Base-by-base conservation (phyloP, 106 monocot species). In the Phalaenopsis aphrodite region DNA sequence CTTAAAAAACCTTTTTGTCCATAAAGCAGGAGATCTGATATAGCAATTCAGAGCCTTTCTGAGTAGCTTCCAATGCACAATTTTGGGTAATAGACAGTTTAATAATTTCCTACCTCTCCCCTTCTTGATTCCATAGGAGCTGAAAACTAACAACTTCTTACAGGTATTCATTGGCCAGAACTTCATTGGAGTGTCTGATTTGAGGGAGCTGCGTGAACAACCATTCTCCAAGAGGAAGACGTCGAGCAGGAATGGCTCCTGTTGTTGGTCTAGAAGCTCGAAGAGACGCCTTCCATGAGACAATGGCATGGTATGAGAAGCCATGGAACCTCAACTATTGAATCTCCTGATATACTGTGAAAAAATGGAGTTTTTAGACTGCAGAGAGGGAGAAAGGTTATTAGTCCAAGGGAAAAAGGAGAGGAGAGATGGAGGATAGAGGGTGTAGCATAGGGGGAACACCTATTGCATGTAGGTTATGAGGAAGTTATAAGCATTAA, bases 201-300 rank as follows among this genome's bases (percentile, higher is more conserved):
- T 45, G 43, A 45, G 43, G 43, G 43, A 45, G 3, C 43, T 45
- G 43, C 43, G 6, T 45, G 43, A 45, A 45, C 43, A 45, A 6
- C 43, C 0, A 45, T 52, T 52, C 52, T 52, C 52, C 52, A 52
- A 52, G 52, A 52, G 52, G 52, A 12, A 61, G n/a, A 61, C 61
- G n/a, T 61, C 61, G 19, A 61, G 61, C 7, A 61, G 61, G 5
- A 69, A 69, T 69, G 69, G 69, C 37, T 69, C 69, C n/a, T 69
- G 69, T 14, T 69, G 69, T 14, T 69, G 11, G 37, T 69, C 69
- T 39, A 69, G 69, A 69, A 69, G 69, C 38, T 69, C 69, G 38
- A 69, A 69, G 69, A 69, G 69, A 3, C 38, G 69, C 69, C 30
- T 39, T 12, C 69, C 69, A 69, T 38, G 69, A 14, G 39, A n/a